Conservation (phyloP, 805 yeast genomes). For the Candida coquimbonensis region DNA sequence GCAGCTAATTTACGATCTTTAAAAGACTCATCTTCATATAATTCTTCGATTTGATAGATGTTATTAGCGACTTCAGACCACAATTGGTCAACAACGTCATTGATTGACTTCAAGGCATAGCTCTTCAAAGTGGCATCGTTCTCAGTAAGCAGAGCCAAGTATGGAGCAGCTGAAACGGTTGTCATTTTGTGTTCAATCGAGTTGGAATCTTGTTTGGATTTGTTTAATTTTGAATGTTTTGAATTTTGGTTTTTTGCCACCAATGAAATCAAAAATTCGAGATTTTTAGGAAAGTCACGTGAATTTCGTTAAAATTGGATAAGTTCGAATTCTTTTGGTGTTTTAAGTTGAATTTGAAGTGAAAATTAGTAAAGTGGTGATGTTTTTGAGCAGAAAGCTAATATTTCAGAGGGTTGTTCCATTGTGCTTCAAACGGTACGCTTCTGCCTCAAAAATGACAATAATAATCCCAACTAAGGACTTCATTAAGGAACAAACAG, state of each 20-base stretch:
- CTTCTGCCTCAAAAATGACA: constrained; percentile 9
- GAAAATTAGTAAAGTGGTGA: neutral
- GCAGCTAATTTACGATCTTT: constrained; percentile 82
- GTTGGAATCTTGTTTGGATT: neutral
- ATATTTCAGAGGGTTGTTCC: no score
- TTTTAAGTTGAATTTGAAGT: neutral
- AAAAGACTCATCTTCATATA: constrained; percentile 79
- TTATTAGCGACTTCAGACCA: constrained; percentile 98
- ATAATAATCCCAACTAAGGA: constrained; percentile 14
- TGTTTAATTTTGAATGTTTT: neutral
- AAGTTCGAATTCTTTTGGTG: no score
- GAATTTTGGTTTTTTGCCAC: constrained; percentile 4
- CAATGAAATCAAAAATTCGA: neutral
- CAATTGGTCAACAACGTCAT: constrained; percentile 76
- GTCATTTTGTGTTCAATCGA: neutral
- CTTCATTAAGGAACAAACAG: constrained; percentile 21
- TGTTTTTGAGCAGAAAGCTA: neutral
- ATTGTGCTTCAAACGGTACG: constrained; percentile 3
- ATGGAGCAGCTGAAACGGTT: constrained; percentile 78
- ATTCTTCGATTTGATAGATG: constrained; percentile 80
- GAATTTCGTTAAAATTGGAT: neutral
- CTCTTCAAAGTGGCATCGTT: constrained; percentile 68
- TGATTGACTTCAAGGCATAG: constrained; percentile 79
- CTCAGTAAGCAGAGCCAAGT: constrained; percentile 83
- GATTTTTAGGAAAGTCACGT: neutral